Base-by-base conservation (phyloP, 495 filamentous ascomycete genomes). In the Trichoderma reesei region DNA sequence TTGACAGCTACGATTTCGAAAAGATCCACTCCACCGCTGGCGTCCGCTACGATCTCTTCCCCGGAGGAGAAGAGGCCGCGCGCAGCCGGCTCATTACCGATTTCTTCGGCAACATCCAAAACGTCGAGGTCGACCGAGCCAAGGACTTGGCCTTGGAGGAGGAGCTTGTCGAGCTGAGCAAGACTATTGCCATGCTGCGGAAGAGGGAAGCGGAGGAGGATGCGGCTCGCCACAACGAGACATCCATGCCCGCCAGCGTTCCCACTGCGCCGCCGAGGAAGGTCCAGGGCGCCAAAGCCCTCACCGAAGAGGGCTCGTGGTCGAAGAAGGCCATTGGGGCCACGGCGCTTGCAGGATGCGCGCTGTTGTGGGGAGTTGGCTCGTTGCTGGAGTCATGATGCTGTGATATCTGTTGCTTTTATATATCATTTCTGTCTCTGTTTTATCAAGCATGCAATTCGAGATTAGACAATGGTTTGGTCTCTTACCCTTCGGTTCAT, bases 71-170 rank as follows among this genome's bases (percentile, higher is more conserved):
- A 60, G 78, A 85, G 44, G 88, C 81, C 31, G 88, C 83, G 2
- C 83, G 92, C 34, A 82, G 88, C 62, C 85, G 92, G 59, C 73
- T 87, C 11, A 82, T 98, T 59, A 95, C 95, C 67, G 94, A 98
- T 74, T 98, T 98, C 77, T 98, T 98, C 70, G 94, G 94, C 1
- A 98, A 98, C 73, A 92, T 97, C 6, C 94, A 98, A 72, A 94
- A 91, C 66, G 92, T 98, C 14, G 92, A 98, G 76, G 84, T 97
- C 3, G 92, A 95, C 66, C 78, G 75, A 5, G 71, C 74, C 39
- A 78, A 73, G 60, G 81, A 83, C 67, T 68, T 68, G 33, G 87
- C 83, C 16, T 80, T 90, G 72, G 85, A 87, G 67, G 87, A 94
- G 70, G 91, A 96, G 67, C 73, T 96, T 66, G 76, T 87, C 62